Percentiles rank a stretch among this genome's conserved stretches.
Evolutionary conservation across 805 yeast genomes (phyloP).

Genomic region (Yarrowia sp.): DNA sequence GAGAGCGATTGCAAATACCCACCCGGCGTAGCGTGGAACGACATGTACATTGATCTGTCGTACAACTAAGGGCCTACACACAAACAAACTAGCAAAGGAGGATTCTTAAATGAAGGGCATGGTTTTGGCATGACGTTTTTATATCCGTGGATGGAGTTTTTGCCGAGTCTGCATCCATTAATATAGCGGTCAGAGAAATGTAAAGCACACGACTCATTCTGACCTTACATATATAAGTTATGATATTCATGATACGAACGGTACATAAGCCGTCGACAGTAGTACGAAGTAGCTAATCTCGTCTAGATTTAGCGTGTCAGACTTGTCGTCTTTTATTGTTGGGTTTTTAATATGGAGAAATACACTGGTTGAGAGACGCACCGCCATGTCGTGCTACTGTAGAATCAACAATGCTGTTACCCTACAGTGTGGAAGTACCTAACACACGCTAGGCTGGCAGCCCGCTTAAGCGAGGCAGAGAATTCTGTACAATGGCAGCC

Average conservation of each 20-base stretch:
- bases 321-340: no score
- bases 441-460: background rate
- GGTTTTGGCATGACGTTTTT: slow-evolving; percentile 33
- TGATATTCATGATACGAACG: slow-evolving; percentile 28
- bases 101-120: slow-evolving; percentile 19
- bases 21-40: slow-evolving; percentile 45
- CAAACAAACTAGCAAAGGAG: background rate
- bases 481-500: background rate
- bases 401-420: background rate
- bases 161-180: slow-evolving; percentile 10
- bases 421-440: slow-evolving; percentile 4
- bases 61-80: slow-evolving; percentile 10
- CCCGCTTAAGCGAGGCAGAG: slow-evolving; percentile 20
- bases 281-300: no score
- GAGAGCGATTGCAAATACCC: slow-evolving; percentile 42
- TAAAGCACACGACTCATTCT: slow-evolving; percentile 7
- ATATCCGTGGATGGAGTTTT: background rate
- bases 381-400: no score
- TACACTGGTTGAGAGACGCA: no score
- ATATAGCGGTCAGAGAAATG: slow-evolving; percentile 4
- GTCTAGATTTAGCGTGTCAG: no score
- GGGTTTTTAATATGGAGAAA: no score
- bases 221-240: slow-evolving; percentile 30
- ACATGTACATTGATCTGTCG: slow-evolving; percentile 41
- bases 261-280: no score